These are phyloP conservation scores for Aspergillus pseudonomiae DNA, from an alignment of 2,329 filamentous ascomycete genomes.

Conservation along the genomic window DNA sequence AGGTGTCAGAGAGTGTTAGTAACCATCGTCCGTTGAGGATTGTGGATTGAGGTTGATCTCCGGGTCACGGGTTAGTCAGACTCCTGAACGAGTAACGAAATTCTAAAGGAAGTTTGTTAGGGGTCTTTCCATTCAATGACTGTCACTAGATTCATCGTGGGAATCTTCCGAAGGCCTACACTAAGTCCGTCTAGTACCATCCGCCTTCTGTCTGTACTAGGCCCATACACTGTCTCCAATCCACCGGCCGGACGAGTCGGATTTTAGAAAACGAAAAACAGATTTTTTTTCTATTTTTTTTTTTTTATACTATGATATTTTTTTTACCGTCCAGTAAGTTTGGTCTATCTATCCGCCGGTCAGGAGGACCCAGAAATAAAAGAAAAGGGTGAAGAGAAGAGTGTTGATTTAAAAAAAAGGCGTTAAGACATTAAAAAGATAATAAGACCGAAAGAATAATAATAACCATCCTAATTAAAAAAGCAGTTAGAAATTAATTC, in stretches of 20 bases:
- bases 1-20: slow-evolving; percentile 14
- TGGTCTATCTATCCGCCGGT: neutral
- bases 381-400: neutral
- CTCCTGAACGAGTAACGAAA: slow-evolving; percentile 1
- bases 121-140: neutral
- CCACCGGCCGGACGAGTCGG: neutral
- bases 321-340: neutral
- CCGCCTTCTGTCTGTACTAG: neutral
- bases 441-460: neutral
- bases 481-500: neutral
- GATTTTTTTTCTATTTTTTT: neutral
- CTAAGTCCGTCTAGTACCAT: neutral
- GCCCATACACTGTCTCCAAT: neutral
- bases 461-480: neutral
- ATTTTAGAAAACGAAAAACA: neutral
- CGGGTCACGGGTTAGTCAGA: slow-evolving; percentile 14
- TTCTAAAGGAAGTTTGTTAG: neutral
- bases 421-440: neutral
- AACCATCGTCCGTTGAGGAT: slow-evolving; percentile 4
- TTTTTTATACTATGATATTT: neutral
- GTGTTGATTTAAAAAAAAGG: neutral
- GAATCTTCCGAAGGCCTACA: neutral
- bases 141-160: neutral
- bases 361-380: slow-evolving; percentile 9
- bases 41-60: slow-evolving; percentile 15